A percentile compares a stretch with the other conserved stretches of the same genome.
phyloP scores from a whole-genome alignment of 176 grass and related monocot species.

The Lolium rigidum region DNA sequence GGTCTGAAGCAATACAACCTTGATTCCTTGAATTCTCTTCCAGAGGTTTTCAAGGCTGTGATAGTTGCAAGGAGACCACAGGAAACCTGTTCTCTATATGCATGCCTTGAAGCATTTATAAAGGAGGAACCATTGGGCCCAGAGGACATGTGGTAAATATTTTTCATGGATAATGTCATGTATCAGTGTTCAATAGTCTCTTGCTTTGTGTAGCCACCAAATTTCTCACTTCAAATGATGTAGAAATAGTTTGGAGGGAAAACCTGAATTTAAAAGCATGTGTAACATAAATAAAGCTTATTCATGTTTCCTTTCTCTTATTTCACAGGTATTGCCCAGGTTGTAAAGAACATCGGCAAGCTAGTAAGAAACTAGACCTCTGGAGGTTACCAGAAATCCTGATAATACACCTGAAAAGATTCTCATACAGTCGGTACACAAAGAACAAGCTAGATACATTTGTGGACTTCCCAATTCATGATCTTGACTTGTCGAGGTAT shows the following conservation, averaged over 20 bases:
- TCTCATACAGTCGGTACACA: slow-evolving; percentile 80
- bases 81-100: slow-evolving; percentile 79
- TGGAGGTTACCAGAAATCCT: slow-evolving; percentile 97
- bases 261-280: not conserved
- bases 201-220: too few relatives aligned
- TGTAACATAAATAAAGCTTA: not conserved
- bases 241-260: not conserved
- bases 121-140: slow-evolving; percentile 89
- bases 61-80: slow-evolving; percentile 65
- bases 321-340: slow-evolving; percentile 80
- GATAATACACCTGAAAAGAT: slow-evolving; percentile 95
- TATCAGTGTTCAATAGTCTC: slow-evolving; percentile 1
- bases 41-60: slow-evolving; percentile 78
- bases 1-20: slow-evolving; percentile 63
- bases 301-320: slow-evolving; percentile 6
- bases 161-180: not conserved
- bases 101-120: slow-evolving; percentile 94
- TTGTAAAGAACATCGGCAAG: slow-evolving; percentile 87
- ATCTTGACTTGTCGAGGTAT: slow-evolving; percentile 84
- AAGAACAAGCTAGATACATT: slow-evolving; percentile 93
- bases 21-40: slow-evolving; percentile 61
- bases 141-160: slow-evolving; percentile 94
- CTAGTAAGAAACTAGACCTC: slow-evolving; percentile 89
- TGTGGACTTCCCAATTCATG: slow-evolving; percentile 88
- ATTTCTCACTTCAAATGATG: too few relatives aligned